phyloP scores from a whole-genome alignment of 352 stramenopile genomes.

The Phytopythium aichiense region DNA sequence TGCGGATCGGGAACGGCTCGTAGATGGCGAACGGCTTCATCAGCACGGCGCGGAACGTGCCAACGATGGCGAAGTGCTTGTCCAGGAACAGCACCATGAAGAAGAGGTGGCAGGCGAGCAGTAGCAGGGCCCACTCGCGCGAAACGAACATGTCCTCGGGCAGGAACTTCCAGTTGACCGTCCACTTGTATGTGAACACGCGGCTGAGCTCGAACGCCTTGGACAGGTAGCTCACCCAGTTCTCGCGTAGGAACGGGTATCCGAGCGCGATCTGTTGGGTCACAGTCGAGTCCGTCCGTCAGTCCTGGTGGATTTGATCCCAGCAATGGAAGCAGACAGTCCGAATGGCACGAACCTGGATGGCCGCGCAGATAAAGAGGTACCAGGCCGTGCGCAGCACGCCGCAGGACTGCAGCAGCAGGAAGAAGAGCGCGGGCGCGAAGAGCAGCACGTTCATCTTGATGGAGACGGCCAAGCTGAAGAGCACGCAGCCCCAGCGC shows the following conservation, averaged over 20 bases:
- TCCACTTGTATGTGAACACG: constrained; percentile 99
- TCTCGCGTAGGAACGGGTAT: constrained; percentile 93
- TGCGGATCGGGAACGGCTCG: constrained; percentile 77
- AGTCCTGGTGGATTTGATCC: not conserved
- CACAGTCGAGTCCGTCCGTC: not conserved
- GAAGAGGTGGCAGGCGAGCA: constrained; percentile 56
- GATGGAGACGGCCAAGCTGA: constrained; percentile 95
- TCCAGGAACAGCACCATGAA: constrained; percentile 76
- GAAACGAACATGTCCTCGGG: constrained; percentile 75
- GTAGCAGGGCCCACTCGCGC: constrained; percentile 50
- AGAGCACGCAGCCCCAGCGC: constrained; percentile 90
- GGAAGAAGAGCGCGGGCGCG: constrained; percentile 93
- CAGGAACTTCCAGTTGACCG: constrained; percentile 97
- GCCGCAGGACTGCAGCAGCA: constrained; percentile 91
- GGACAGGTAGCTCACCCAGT: constrained; percentile 93
- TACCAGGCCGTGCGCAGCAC: constrained; percentile 78
- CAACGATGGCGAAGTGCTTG: constrained; percentile 80
- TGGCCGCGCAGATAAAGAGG: constrained; percentile 89
- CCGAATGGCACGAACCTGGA: constrained; percentile 46
- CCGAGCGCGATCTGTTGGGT: constrained; percentile 75
- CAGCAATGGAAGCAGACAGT: not conserved
- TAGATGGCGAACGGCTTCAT: constrained; percentile 68
- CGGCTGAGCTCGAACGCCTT: constrained; percentile 97
- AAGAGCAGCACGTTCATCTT: constrained; percentile 99
- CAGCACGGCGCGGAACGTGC: constrained; percentile 66